Evolutionary conservation across 352 stramenopile genomes (phyloP), one percentile per base, ranked within the genome.

Genomic region (Saprolegnia diclina): DNA sequence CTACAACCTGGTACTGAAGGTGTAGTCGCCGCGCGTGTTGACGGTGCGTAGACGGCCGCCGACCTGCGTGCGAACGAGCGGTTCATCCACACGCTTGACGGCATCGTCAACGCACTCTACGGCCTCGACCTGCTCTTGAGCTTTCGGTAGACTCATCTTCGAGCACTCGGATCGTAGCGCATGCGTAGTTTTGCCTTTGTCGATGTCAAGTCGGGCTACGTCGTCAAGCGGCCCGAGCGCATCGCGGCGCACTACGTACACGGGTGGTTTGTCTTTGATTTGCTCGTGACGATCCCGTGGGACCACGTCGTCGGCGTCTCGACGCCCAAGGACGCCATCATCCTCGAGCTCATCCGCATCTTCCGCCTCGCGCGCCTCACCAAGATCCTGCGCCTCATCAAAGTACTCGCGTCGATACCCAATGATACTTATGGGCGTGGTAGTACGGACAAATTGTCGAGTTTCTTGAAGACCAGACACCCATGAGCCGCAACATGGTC

Each of bases 401-500:
- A 72, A 21, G 21, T 75, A 19, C 44, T 46, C 1, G 14, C 72
- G 68, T 24, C 74, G 55, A 68, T 77, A 69, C 74, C 72, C n/a
- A 52, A 52, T 52, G n/a, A 24, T 59, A n/a, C 11, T 19, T 24
- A 42, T 26, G 71, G 71, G 73, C 42, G 18, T 3, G 3, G 13
- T 11, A 59, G 52, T 59, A 59, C 11, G 52, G 13, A 19, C 52
- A 59, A 11, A 14, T 59, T 19, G 35, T 59, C 35, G 75, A 74
- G 29, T 72, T 70, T 35, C 68, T 56, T 19, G 42, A 56, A 7
- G 72, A 59, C 19, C 52, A 40, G 19, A 42, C 35, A 9, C 13
- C 24, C 11, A n/a, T 59, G 52, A 72, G 55, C 54, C 73, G 73
- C 48, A 76, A 75, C 67, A 71, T 67, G 59, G 64, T 78, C 44